These are phyloP conservation scores for Phytopythium mirpurense DNA, from an alignment of 352 stramenopile genomes.

Conservation along the genomic window DNA sequence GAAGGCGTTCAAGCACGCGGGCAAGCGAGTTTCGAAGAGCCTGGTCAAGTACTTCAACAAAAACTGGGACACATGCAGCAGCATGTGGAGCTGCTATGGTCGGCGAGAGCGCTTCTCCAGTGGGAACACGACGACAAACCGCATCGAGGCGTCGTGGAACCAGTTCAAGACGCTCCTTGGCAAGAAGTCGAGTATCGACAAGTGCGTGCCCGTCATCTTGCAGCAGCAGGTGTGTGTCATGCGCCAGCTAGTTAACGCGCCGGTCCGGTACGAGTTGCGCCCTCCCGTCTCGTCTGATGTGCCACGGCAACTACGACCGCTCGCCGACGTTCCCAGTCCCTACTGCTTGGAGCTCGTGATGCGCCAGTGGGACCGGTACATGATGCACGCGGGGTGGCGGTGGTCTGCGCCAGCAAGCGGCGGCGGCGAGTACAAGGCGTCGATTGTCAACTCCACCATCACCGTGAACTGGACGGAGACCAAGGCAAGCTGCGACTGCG, in stretches of 20 bases:
- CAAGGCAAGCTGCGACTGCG: neutral
- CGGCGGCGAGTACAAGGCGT: neutral
- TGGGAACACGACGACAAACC: conserved; percentile 10
- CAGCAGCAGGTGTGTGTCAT: neutral
- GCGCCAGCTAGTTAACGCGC: neutral
- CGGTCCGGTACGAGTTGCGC: too few relatives aligned
- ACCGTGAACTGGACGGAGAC: neutral
- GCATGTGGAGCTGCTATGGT: conserved; percentile 7
- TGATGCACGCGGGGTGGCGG: too few relatives aligned
- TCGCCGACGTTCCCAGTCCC: too few relatives aligned
- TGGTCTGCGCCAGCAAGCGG: neutral
- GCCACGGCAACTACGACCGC: too few relatives aligned
- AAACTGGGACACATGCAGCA: conserved; percentile 6
- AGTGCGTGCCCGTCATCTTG: neutral
- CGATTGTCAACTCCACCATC: neutral
- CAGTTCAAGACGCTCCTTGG: conserved; percentile 9
- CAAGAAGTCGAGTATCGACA: neutral
- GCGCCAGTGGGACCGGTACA: too few relatives aligned
- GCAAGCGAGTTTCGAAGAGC: too few relatives aligned
- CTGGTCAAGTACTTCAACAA: conserved; percentile 8
- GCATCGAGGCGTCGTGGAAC: conserved; percentile 7
- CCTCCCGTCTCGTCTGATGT: too few relatives aligned
- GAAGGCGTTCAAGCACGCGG: too few relatives aligned
- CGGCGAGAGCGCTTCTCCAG: conserved; percentile 4
- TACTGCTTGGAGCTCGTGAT: too few relatives aligned